Evolutionary conservation across 2,329 filamentous ascomycete species (phyloP).

Genomic region (Chaetoscypha palmicola): DNA sequence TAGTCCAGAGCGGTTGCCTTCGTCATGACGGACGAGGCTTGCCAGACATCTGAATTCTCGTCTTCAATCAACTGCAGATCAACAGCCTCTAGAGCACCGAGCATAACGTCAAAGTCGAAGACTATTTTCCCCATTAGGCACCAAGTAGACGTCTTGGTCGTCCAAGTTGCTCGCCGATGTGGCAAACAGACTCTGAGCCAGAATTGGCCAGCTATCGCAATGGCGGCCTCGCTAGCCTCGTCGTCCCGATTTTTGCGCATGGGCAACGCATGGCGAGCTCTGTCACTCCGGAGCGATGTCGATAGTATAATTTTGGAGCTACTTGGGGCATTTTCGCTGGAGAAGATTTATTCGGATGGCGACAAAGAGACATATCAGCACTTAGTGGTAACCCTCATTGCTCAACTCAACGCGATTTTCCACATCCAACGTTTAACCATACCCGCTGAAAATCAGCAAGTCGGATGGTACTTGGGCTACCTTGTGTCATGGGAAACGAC

Average conservation of each 20-base stretch:
- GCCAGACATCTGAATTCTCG: not conserved
- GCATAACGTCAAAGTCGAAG: too few relatives aligned
- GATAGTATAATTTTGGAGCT: slow-evolving; percentile 37
- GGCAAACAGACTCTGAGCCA: slow-evolving; percentile 9
- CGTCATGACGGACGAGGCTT: slow-evolving; percentile 1
- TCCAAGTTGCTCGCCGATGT: slow-evolving; percentile 12
- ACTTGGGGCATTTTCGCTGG: slow-evolving; percentile 37
- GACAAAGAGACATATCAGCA: slow-evolving; percentile 33
- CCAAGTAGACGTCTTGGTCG: slow-evolving; percentile 1
- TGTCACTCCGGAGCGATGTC: slow-evolving; percentile 35
- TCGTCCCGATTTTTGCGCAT: slow-evolving; percentile 35
- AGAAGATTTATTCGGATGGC: slow-evolving; percentile 35
- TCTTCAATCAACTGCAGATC: not conserved
- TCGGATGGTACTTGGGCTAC: slow-evolving; percentile 34
- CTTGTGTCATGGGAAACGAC: slow-evolving; percentile 37
- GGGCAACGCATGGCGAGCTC: slow-evolving; percentile 32
- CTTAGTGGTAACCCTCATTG: slow-evolving; percentile 32
- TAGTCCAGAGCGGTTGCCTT: not conserved
- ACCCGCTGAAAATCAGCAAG: slow-evolving; percentile 32
- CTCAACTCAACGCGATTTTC: slow-evolving; percentile 36
- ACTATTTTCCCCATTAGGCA: too few relatives aligned
- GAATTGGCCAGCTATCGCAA: slow-evolving; percentile 12
- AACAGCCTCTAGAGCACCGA: too few relatives aligned
- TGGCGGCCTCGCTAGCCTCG: slow-evolving; percentile 26
- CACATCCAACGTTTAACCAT: slow-evolving; percentile 36